phyloP scores from a whole-genome alignment of 2,329 filamentous ascomycete genomes.

The Fusarium avenaceum region DNA sequence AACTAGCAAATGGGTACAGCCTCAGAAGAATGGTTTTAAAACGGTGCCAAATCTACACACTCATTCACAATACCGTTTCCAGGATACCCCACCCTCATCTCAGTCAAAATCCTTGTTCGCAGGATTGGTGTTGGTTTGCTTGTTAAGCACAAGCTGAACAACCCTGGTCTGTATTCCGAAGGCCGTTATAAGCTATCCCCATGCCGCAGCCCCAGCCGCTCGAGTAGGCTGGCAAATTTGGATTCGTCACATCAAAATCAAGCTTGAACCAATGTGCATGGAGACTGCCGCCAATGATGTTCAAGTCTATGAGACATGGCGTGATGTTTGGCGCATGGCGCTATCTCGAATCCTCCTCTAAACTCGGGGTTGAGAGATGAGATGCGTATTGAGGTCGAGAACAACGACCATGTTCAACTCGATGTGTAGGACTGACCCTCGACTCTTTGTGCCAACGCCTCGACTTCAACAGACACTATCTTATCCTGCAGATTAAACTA shows the following conservation, averaged over 20 bases:
- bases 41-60: not conserved
- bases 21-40: not conserved
- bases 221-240: not conserved
- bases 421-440: no score
- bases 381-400: not conserved
- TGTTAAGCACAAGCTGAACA: conserved; percentile 8
- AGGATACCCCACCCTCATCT: conserved; percentile 6
- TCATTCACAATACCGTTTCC: not conserved
- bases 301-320: conserved; percentile 15
- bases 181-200: conserved; percentile 14
- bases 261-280: conserved; percentile 7
- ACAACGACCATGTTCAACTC: not conserved
- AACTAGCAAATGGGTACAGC: not conserved
- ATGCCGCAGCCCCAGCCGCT: not conserved
- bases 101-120: conserved; percentile 2
- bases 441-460: not conserved
- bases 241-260: not conserved
- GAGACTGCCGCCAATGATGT: conserved; percentile 2
- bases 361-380: not conserved
- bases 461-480: not conserved
- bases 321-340: conserved; percentile 2
- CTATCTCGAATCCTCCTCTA: not conserved
- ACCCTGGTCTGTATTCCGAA: not conserved
- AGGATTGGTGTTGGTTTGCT: conserved; percentile 3
- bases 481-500: not conserved